These are phyloP conservation scores for Alternaria gansuensis DNA, from an alignment of 2,329 filamentous ascomycete genomes.

Conservation along the genomic window DNA sequence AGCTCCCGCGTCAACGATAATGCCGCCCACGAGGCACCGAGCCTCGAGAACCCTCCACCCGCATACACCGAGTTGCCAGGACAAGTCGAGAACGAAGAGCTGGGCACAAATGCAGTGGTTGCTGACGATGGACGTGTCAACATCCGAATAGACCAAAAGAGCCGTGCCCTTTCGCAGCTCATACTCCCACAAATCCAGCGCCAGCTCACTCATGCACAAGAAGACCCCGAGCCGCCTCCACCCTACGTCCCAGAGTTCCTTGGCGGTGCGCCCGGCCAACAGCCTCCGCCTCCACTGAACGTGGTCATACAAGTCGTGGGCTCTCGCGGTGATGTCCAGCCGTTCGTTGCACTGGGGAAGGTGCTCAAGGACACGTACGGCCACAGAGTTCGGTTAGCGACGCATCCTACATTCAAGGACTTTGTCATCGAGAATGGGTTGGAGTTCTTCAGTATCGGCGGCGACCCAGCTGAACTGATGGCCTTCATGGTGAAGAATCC, in stretches of 20 bases:
- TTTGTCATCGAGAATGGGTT: constrained; percentile 61
- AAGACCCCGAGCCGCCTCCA: constrained; percentile 67
- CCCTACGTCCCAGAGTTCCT: constrained; percentile 78
- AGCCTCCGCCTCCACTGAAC: constrained; percentile 59
- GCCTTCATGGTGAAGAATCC: constrained; percentile 93
- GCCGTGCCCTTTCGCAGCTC: constrained; percentile 48
- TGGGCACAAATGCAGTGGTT: constrained; percentile 58
- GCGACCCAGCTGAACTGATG: constrained; percentile 61
- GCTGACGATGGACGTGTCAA: constrained; percentile 54
- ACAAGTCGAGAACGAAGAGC: constrained; percentile 52
- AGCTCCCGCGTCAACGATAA: constrained; percentile 26
- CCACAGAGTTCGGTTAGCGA: constrained; percentile 60
- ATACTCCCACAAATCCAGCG: constrained; percentile 52
- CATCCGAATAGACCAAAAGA: constrained; percentile 53
- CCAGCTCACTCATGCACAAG: constrained; percentile 53
- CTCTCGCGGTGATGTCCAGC: constrained; percentile 61
- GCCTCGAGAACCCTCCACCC: constrained; percentile 45
- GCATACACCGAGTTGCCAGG: constrained; percentile 55
- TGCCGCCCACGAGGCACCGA: constrained; percentile 27
- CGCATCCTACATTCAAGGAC: constrained; percentile 60
- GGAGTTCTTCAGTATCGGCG: constrained; percentile 62
- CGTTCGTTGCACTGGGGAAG: constrained; percentile 61
- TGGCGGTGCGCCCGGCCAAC: constrained; percentile 69
- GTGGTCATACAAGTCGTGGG: constrained; percentile 61
- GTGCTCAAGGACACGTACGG: constrained; percentile 60